Conservation (phyloP, 1,284 basidiomycete genomes). For the Kwoniella shivajii region DNA sequence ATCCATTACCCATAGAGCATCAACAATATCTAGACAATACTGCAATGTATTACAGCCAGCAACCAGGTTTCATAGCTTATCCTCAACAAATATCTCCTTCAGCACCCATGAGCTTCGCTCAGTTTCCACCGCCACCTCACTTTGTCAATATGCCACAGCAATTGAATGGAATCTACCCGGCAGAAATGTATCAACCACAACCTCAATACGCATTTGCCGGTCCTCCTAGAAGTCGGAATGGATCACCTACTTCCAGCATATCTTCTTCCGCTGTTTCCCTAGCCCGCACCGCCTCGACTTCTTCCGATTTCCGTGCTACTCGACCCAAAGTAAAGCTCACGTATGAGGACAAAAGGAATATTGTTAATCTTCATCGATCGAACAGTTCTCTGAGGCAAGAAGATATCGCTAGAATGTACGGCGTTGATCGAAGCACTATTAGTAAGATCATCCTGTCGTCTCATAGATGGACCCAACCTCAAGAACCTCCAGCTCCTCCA, state of each 20-base stretch:
- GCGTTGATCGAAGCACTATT: conserved; percentile 59
- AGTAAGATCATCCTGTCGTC: conserved; percentile 56
- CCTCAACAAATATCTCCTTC: conserved; percentile 10
- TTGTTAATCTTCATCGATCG: conserved; percentile 53
- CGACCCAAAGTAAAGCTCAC: conserved; percentile 52
- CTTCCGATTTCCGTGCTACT: conserved; percentile 26
- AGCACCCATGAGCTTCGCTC: conserved; percentile 12
- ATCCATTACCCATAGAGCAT: conserved; percentile 18
- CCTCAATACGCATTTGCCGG: conserved; percentile 17
- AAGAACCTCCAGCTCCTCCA: conserved; percentile 23
- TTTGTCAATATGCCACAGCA: conserved; percentile 10
- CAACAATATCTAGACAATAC: conserved; percentile 18
- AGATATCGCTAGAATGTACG: conserved; percentile 55
- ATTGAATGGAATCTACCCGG: conserved; percentile 5
- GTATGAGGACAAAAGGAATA: conserved; percentile 53
- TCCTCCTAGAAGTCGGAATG: conserved; percentile 24
- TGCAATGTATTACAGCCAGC: conserved; percentile 12
- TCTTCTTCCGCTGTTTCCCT: conserved; percentile 27
- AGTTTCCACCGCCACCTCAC: conserved; percentile 16
- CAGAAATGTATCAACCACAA: conserved; percentile 13
- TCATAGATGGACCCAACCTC: conserved; percentile 43
- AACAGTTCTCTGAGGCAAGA: conserved; percentile 52
- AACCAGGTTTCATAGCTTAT: conserved; percentile 5
- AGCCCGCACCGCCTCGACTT: conserved; percentile 27
- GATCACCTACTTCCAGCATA: conserved; percentile 31